Base-by-base conservation (phyloP, 1,284 basidiomycete species). In the Earliella scabrosa region DNA sequence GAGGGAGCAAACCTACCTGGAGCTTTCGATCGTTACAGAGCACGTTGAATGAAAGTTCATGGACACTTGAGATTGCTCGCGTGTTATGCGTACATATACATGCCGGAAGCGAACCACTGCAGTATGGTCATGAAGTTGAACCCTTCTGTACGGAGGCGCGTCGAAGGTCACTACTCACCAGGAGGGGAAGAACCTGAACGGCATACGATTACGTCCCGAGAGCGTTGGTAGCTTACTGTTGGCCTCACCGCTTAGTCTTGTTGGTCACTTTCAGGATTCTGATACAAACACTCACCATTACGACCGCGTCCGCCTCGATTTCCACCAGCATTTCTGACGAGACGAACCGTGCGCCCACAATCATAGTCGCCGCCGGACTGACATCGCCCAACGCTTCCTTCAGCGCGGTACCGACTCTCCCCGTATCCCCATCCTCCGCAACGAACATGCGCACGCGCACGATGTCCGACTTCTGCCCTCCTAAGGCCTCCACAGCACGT, bases 361-460 rank as follows among this genome's bases (percentile, higher is more conserved):
- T 76, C 76, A 82, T 79, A 43, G 79, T 81, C 23, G 79, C 80
- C 11, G 77, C 76, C 20, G 79, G 80, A 10, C 67, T 70, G 7
- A 77, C 70, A n/a, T 70, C 71, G 8, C 74, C 77, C 54, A 81
- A 70, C 4, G 62, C 66, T 52, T 79, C 76, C 65, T 76, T 80
- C 69, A 81, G 59, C 11, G 79, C 80, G 21, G 63, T 64, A 31
- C 77, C 77, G 21, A 81, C 78, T 44, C 70, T 73, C n/a, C 66
- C 71, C 7, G 70, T 63, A 57, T 81, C 79, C 50, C 73, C 69
- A 18, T 73, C 70, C 20, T 68, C 56, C 10, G 68, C 71, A 2
- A 82, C 79, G 62, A 78, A 82, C 76, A 82, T 77, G 61, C 79
- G 66, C n/a, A 82, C 65, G 6, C 79, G 73, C 18, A 72, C 70